These are phyloP conservation scores for Phellopilus nigrolimitatus DNA, from an alignment of 1,284 basidiomycete species.

Conservation along the genomic window DNA sequence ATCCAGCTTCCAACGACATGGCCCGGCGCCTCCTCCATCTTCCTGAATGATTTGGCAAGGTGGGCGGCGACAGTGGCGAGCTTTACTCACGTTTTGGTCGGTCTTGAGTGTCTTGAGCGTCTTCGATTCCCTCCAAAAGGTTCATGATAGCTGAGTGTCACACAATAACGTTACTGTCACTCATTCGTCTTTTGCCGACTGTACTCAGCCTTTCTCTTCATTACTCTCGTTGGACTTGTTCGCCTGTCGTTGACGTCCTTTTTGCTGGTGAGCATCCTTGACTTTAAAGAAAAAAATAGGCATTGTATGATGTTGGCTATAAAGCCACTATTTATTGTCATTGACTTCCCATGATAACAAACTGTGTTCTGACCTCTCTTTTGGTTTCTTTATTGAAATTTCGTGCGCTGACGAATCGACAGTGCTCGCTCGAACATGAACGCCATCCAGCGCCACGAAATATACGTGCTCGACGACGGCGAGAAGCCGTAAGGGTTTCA, in stretches of 20 bases:
- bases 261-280: slow-evolving; percentile 21
- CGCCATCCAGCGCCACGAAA: slow-evolving; percentile 88
- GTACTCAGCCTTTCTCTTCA: too few relatives aligned
- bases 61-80: not conserved
- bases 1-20: not conserved
- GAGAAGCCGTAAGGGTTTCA: slow-evolving; percentile 75
- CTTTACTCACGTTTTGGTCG: slow-evolving; percentile 27
- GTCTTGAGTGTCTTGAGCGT: slow-evolving; percentile 50
- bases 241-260: slow-evolving; percentile 2
- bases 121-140: not conserved
- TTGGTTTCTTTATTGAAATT: not conserved
- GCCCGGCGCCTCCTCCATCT: not conserved
- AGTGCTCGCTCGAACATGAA: slow-evolving; percentile 56
- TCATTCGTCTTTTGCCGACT: too few relatives aligned
- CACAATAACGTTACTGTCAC: too few relatives aligned
- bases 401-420: not conserved
- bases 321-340: slow-evolving; percentile 65
- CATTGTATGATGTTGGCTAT: slow-evolving; percentile 44
- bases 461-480: slow-evolving; percentile 88
- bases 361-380: slow-evolving; percentile 35
- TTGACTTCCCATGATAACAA: slow-evolving; percentile 56
- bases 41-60: not conserved
- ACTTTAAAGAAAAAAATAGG: too few relatives aligned
- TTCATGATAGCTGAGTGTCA: too few relatives aligned
- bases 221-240: not conserved